These are phyloP conservation scores for Plasmopara viticola DNA, from an alignment of 352 stramenopile species.

Conservation along the genomic window DNA sequence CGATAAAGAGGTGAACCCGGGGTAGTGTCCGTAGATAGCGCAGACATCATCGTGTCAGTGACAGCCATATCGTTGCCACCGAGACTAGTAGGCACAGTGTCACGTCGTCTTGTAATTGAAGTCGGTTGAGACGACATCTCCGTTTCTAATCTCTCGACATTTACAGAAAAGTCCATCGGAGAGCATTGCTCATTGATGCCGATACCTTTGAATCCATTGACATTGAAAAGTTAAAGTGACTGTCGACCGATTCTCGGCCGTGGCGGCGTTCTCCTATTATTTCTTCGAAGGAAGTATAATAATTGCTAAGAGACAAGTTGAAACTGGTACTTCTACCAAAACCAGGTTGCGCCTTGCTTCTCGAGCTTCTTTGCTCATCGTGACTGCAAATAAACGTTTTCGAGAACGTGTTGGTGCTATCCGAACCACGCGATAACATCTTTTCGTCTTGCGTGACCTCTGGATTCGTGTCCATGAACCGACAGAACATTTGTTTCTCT, in stretches of 20 bases:
- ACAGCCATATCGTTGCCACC: neutral
- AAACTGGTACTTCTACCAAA: slow-evolving; percentile 14
- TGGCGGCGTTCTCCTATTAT: slow-evolving; percentile 7
- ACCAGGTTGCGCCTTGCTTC: slow-evolving; percentile 16
- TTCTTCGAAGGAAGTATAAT: slow-evolving; percentile 16
- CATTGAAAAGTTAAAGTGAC: slow-evolving; percentile 14
- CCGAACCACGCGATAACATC: slow-evolving; percentile 12
- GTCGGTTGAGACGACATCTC: slow-evolving; percentile 6
- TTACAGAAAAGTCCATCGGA: slow-evolving; percentile 10
- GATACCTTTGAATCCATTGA: slow-evolving; percentile 8
- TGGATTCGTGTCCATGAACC: slow-evolving; percentile 22
- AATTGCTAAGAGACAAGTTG: slow-evolving; percentile 14
- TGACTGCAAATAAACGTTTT: slow-evolving; percentile 8
- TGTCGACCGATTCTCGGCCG: slow-evolving; percentile 16
- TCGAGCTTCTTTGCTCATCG: slow-evolving; percentile 15
- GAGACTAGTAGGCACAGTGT: slow-evolving; percentile 3
- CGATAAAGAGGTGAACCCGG: slow-evolving; percentile 26
- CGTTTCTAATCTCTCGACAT: slow-evolving; percentile 10
- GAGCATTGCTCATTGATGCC: slow-evolving; percentile 6
- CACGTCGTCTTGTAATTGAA: slow-evolving; percentile 3
- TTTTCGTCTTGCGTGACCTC: slow-evolving; percentile 11
- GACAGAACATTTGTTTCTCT: slow-evolving; percentile 61
- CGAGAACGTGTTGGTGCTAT: slow-evolving; percentile 15
- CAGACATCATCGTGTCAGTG: slow-evolving; percentile 18
- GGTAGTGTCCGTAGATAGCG: slow-evolving; percentile 12